phyloP scores from a whole-genome alignment of 2,329 filamentous ascomycete genomes.

The Allantophomopsis lycopodina region DNA sequence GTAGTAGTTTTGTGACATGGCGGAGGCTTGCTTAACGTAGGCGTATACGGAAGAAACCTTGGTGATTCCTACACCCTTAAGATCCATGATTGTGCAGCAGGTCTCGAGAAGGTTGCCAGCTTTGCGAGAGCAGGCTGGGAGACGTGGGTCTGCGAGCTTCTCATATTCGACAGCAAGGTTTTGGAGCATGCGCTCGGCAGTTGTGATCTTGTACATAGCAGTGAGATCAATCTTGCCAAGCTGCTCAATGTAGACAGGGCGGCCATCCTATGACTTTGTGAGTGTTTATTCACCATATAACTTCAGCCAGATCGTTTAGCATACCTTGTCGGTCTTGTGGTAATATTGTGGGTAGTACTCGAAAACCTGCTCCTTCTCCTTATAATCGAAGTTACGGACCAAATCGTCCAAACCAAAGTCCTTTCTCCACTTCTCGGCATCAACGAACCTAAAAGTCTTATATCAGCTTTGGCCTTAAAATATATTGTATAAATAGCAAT shows the following conservation, averaged over 20 bases:
- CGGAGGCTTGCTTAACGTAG: conserved; percentile 75
- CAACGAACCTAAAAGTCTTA: conserved; percentile 57
- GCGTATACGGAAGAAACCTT: conserved; percentile 75
- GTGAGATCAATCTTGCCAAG: conserved; percentile 84
- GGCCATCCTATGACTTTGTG: conserved; percentile 56
- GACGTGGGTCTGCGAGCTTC: conserved; percentile 81
- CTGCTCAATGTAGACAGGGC: conserved; percentile 94
- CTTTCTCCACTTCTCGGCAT: conserved; percentile 83
- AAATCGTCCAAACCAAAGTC: conserved; percentile 75
- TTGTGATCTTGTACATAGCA: conserved; percentile 88
- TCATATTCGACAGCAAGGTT: conserved; percentile 98
- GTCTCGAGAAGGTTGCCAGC: conserved; percentile 83
- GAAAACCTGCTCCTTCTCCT: conserved; percentile 71
- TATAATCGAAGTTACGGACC: conserved; percentile 71
- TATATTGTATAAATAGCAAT: too few relatives aligned
- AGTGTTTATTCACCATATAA: conserved; percentile 1
- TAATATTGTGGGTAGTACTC: conserved; percentile 98
- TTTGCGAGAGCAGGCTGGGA: conserved; percentile 93
- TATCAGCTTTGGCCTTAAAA: too few relatives aligned
- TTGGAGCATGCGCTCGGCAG: conserved; percentile 82
- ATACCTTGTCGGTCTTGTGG: conserved; percentile 83
- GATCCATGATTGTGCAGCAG: conserved; percentile 96
- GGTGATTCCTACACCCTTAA: conserved; percentile 81
- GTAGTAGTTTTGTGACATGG: conserved; percentile 97
- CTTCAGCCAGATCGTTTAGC: background rate